Percentiles rank a stretch among this genome's conserved stretches.
Evolutionary conservation across 495 filamentous ascomycete genomes (phyloP).

Genomic region (Xeromyces bisporus): DNA sequence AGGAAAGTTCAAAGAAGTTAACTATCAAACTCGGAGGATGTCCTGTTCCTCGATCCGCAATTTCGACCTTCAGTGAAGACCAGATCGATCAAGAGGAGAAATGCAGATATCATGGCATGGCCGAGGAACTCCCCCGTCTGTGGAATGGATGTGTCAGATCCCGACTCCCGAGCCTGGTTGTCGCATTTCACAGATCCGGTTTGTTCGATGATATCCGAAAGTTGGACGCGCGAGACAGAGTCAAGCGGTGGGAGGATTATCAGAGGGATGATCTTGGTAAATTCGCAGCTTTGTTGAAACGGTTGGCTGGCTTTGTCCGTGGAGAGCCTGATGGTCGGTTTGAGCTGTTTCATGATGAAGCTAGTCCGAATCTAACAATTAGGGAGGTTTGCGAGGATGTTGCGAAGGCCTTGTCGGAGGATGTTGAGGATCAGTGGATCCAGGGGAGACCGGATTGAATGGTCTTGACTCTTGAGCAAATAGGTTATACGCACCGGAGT

Average conservation of each 20-base stretch:
- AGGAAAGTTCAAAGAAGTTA: slow-evolving; percentile 1
- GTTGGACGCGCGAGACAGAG: slow-evolving; percentile 22
- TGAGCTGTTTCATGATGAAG: slow-evolving; percentile 23
- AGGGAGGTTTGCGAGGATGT: slow-evolving; percentile 17
- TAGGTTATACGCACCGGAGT: no score
- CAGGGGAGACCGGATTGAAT: no score
- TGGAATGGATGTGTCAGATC: no score
- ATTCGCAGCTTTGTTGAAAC: slow-evolving; percentile 26
- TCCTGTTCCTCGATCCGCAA: slow-evolving; percentile 20
- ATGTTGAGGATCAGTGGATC: not conserved
- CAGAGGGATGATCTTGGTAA: slow-evolving; percentile 21
- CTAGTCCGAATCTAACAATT: slow-evolving; percentile 22
- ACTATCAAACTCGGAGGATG: slow-evolving; percentile 2
- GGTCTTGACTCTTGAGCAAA: no score
- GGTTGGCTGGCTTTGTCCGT: slow-evolving; percentile 25
- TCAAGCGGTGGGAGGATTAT: slow-evolving; percentile 36
- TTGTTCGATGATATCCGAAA: slow-evolving; percentile 36
- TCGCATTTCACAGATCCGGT: slow-evolving; percentile 40
- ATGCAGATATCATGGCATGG: slow-evolving; percentile 21
- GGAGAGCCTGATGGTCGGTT: slow-evolving; percentile 16
- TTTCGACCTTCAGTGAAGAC: slow-evolving; percentile 61
- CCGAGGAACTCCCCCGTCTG: slow-evolving; percentile 34
- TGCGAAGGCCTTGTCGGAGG: not conserved
- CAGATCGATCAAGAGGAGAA: slow-evolving; percentile 20
- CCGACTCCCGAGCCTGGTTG: slow-evolving; percentile 44